Evolutionary conservation across 2,329 filamentous ascomycete species (phyloP).

Genomic region (Camptophora hylomeconis): DNA sequence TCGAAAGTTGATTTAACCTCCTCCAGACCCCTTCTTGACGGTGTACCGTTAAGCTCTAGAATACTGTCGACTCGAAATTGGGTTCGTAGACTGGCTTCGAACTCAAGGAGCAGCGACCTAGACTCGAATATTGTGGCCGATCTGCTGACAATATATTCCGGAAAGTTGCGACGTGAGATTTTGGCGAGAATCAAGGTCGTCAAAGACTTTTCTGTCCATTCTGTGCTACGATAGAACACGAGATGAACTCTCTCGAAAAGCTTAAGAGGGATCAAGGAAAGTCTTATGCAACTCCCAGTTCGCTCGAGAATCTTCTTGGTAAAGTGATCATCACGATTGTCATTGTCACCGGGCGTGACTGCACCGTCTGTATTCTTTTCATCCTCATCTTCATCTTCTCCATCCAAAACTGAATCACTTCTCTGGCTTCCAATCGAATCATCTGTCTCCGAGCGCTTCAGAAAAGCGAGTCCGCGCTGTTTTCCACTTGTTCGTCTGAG

Average conservation of each 20-base stretch:
- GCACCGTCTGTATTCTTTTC: constrained; percentile 26
- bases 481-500: constrained; percentile 60
- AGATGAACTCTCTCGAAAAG: constrained; percentile 90
- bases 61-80: constrained; percentile 72
- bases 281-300: constrained; percentile 71
- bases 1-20: constrained; percentile 61
- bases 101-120: constrained; percentile 64
- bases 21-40: constrained; percentile 51
- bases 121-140: constrained; percentile 81
- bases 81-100: constrained; percentile 70
- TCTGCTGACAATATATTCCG: constrained; percentile 77
- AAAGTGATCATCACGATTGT: constrained; percentile 62
- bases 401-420: constrained; percentile 16
- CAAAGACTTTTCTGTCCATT: constrained; percentile 95
- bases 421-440: constrained; percentile 30
- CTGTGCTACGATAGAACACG: constrained; percentile 88
- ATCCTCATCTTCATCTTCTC: constrained; percentile 25
- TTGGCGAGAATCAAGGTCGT: constrained; percentile 90
- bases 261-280: constrained; percentile 58
- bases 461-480: constrained; percentile 62
- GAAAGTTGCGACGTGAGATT: constrained; percentile 77
- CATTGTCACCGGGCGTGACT: constrained; percentile 23
- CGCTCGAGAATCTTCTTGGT: constrained; percentile 61
- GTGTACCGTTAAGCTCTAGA: constrained; percentile 64
- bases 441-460: constrained; percentile 51